phyloP scores from a whole-genome alignment of 177 flowering plant species.

The Telopea speciosissima region DNA sequence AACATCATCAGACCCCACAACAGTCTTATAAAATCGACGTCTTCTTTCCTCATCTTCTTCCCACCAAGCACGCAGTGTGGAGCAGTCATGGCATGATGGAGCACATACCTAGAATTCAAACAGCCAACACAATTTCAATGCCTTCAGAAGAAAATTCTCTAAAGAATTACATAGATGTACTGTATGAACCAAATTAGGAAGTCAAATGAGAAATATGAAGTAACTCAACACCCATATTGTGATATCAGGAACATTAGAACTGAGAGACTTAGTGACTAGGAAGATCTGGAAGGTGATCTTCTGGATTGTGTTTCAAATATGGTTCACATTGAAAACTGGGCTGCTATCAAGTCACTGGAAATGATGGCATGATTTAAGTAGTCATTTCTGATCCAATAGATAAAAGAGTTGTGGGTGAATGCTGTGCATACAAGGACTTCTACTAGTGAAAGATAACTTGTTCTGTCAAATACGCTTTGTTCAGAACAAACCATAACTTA shows the following conservation, averaged over 20 bases:
- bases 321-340: background rate
- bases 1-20: slow-evolving; percentile 54
- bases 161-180: too few species aligned
- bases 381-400: background rate
- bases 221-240: background rate
- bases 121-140: background rate
- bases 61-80: slow-evolving; percentile 99
- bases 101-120: slow-evolving; percentile 74
- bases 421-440: background rate
- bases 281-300: background rate
- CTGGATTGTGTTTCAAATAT: background rate
- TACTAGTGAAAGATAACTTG: background rate
- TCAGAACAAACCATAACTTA: background rate
- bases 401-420: background rate
- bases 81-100: slow-evolving; percentile 97
- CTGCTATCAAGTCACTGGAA: background rate
- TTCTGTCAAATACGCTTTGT: background rate
- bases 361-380: background rate
- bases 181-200: too few species aligned
- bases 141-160: background rate
- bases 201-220: background rate
- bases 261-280: background rate
- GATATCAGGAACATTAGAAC: background rate
- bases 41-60: slow-evolving; percentile 97
- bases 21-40: slow-evolving; percentile 44